phyloP scores from a whole-genome alignment of 169 alveolate genomes.

The Sarcocystis neurona region DNA sequence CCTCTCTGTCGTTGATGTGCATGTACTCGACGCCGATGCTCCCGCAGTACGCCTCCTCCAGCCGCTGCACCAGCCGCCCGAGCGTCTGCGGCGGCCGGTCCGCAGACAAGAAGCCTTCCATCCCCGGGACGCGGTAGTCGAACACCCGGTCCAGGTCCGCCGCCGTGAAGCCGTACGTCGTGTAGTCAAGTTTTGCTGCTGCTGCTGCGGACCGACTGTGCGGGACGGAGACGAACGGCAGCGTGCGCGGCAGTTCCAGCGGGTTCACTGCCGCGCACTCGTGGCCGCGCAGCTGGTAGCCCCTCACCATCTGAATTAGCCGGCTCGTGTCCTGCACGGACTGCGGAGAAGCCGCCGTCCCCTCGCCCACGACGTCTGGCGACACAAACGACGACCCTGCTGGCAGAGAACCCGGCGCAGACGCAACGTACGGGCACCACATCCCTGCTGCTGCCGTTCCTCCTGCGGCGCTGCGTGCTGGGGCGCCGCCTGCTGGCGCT shows the following conservation, averaged over 20 bases:
- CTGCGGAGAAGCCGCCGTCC: constrained; percentile 40
- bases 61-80: constrained; percentile 48
- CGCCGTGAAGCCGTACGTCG: constrained; percentile 62
- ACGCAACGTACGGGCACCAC: background rate
- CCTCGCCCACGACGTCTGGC: constrained; percentile 12
- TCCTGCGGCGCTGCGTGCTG: background rate
- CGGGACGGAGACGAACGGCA: constrained; percentile 45
- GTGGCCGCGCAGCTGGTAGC: constrained; percentile 64
- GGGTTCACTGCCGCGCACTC: constrained; percentile 60
- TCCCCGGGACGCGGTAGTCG: constrained; percentile 61
- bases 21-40: constrained; percentile 64
- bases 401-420: constrained; percentile 38
- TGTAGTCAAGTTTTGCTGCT: constrained; percentile 36
- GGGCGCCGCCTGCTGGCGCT: constrained; percentile 11
- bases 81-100: constrained; percentile 55
- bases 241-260: constrained; percentile 43
- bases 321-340: constrained; percentile 64
- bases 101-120: constrained; percentile 62
- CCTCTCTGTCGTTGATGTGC: constrained; percentile 59
- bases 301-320: constrained; percentile 63
- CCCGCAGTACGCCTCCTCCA: constrained; percentile 65
- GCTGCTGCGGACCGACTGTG: constrained; percentile 41
- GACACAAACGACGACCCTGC: constrained; percentile 37
- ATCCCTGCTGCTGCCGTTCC: background rate
- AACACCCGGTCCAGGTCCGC: constrained; percentile 58